These are phyloP conservation scores for Planoprotostelium fungivorum DNA, from an alignment of 78 protist species.

Conservation along the genomic window DNA sequence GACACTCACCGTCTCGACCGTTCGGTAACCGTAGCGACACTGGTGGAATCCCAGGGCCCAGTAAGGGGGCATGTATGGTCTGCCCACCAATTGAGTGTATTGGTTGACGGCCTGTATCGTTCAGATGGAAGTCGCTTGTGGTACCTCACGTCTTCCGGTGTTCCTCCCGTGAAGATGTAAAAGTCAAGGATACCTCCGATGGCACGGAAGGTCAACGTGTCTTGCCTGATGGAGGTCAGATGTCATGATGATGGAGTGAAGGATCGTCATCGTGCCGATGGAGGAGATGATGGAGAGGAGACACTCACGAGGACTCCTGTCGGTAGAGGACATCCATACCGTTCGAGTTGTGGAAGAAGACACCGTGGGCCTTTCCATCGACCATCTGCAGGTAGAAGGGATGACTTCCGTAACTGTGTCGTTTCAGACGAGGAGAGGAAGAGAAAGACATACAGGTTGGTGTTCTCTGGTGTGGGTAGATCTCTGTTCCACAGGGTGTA, in stretches of 20 bases:
- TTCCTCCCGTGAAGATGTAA: slow-evolving; percentile 68
- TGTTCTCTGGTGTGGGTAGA: background rate
- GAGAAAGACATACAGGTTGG: background rate
- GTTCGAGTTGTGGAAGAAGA: slow-evolving; percentile 46
- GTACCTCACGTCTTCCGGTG: too few relatives aligned
- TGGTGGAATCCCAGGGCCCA: slow-evolving; percentile 80
- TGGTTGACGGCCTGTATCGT: slow-evolving; percentile 57
- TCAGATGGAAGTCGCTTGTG: too few relatives aligned
- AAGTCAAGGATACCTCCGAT: slow-evolving; percentile 78
- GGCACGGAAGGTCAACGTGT: slow-evolving; percentile 23
- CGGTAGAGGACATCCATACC: slow-evolving; percentile 57
- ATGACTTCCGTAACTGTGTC: background rate
- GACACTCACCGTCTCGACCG: slow-evolving; percentile 8
- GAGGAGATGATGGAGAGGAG: too few relatives aligned
- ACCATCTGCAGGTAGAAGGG: background rate
- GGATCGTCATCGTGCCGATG: too few relatives aligned
- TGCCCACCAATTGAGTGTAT: slow-evolving; percentile 57
- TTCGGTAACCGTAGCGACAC: slow-evolving; percentile 80
- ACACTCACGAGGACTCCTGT: too few relatives aligned
- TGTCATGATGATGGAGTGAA: too few relatives aligned
- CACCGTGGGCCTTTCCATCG: slow-evolving; percentile 63
- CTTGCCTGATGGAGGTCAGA: too few relatives aligned
- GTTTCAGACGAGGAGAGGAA: background rate
- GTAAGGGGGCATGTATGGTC: slow-evolving; percentile 56
- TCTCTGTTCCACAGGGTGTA: background rate